Base-by-base conservation (phyloP, 106 monocot genomes). In the Dendrobium nobile region DNA sequence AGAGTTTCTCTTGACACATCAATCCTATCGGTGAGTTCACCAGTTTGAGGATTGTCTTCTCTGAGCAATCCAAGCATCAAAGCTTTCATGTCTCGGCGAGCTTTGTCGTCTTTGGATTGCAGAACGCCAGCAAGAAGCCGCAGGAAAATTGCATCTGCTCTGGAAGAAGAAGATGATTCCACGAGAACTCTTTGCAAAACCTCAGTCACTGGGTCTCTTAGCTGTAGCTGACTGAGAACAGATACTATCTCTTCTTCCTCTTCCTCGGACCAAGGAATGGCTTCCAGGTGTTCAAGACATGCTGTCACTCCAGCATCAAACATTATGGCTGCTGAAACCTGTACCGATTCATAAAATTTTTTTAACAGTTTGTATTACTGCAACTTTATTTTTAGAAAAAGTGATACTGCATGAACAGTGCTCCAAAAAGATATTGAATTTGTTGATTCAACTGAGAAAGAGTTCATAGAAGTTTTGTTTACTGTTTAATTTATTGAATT, bases 281-380 rank as follows among this genome's bases (percentile, higher is more conserved):
- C 84, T 81, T 93, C 90, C 78, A 93, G 80, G 59, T 87, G 81
- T n/a, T 87, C 83, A 27, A 90, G 77, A 79, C 93, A 93, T 47
- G 88, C 79, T 0, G 31, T 47, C 5, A 88, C 80, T 67, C 88
- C 88, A 37, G 72, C 87, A 47, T 88, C 87, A 81, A 93, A 93
- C 79, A 65, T 75, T 3, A 92, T 83, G 3, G 88, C 90, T 75
- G 82, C 86, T 31, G 89, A 84, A 70, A 90, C 86, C 92, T 92
- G 86, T 74, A 79, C 5, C 56, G 26, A 15, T 75, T 74, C 45
- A 68, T 65, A 10, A 24, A 6, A 26, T 37, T 65, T 4, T 65
- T 22, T 24, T 24, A 24, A 27, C 26, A 6, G 26, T 22, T 24
- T 65, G 64, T n/a, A 22, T 65, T 26, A 22, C 8, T 24, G 9